Percentiles rank a stretch among this genome's conserved stretches.
phyloP scores from a whole-genome alignment of 2,329 filamentous ascomycete species.

The Paraphoma chrysanthemicola region DNA sequence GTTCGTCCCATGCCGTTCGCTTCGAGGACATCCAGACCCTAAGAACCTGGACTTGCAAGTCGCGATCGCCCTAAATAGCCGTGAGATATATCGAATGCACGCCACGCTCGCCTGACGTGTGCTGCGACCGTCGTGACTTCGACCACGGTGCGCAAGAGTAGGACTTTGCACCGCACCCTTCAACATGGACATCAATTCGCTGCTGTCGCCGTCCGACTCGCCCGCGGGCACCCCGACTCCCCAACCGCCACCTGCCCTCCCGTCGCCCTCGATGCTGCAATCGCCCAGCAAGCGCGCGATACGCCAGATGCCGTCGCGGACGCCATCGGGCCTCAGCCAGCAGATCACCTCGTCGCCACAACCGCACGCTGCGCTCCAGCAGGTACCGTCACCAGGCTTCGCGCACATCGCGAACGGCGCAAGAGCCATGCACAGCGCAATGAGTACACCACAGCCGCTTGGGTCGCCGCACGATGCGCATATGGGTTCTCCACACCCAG shows the following conservation, averaged over 20 bases:
- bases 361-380: slow-evolving; percentile 45
- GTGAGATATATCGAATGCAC: background rate
- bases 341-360: slow-evolving; percentile 45
- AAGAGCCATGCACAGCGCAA: slow-evolving; percentile 38
- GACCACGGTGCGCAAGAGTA: slow-evolving; percentile 1
- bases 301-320: slow-evolving; percentile 47
- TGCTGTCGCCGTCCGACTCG: slow-evolving; percentile 57
- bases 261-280: slow-evolving; percentile 34
- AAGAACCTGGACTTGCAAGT: slow-evolving; percentile 18
- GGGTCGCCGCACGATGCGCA: slow-evolving; percentile 41
- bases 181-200: slow-evolving; percentile 58
- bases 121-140: background rate
- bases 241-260: slow-evolving; percentile 30
- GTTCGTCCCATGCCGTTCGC: slow-evolving; percentile 31
- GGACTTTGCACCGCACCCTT: background rate
- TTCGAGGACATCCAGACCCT: slow-evolving; percentile 18
- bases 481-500: slow-evolving; percentile 42
- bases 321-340: slow-evolving; percentile 54
- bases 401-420: slow-evolving; percentile 38
- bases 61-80: slow-evolving; percentile 15
- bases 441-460: slow-evolving; percentile 38
- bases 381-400: slow-evolving; percentile 37
- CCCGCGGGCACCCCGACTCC: slow-evolving; percentile 46
- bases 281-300: slow-evolving; percentile 41
- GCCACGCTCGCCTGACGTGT: background rate